A percentile compares a stretch with the other conserved stretches of the same genome.
phyloP scores from a whole-genome alignment of 441 rosid species.

The Populus tomentosa region DNA sequence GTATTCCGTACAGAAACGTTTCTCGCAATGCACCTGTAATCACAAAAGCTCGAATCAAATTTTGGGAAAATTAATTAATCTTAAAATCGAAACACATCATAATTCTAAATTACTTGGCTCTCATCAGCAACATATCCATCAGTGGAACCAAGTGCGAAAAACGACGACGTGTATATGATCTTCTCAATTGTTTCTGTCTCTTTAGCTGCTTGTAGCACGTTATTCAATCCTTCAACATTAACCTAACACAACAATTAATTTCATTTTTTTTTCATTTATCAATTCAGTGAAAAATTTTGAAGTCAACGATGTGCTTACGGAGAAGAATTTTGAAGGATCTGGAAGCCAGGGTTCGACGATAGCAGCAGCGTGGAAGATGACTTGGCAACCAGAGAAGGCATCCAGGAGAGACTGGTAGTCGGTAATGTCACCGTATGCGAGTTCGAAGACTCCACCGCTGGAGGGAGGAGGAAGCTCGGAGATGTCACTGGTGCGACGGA shows the following conservation, averaged over 20 bases:
- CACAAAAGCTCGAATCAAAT: not conserved
- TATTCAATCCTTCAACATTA: constrained; percentile 80
- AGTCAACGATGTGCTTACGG: constrained; percentile 29
- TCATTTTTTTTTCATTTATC: not conserved
- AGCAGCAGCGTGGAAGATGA: constrained; percentile 84
- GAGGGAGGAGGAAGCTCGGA: constrained; percentile 43
- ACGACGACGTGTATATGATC: constrained; percentile 81
- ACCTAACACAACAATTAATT: constrained; percentile 35
- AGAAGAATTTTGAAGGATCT: constrained; percentile 66
- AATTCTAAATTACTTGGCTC: constrained; percentile 42
- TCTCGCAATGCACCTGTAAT: constrained; percentile 58
- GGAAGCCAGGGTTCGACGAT: constrained; percentile 92
- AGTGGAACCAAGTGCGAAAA: constrained; percentile 82
- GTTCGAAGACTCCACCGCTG: constrained; percentile 37
- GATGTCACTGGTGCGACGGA: constrained; percentile 78
- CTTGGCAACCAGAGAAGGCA: constrained; percentile 63
- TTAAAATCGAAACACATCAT: not conserved
- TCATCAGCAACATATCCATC: constrained; percentile 78
- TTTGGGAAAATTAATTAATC: not conserved
- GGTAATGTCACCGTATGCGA: constrained; percentile 77
- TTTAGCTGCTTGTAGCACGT: constrained; percentile 57
- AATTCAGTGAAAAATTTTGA: not conserved
- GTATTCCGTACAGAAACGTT: constrained; percentile 74
- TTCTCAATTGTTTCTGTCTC: constrained; percentile 51
- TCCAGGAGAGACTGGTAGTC: constrained; percentile 52